A percentile compares a stretch with the other conserved stretches of the same genome.
These are phyloP conservation scores for Penicillium psychrosexuale DNA, from an alignment of 2,329 filamentous ascomycete genomes.

Conservation along the genomic window DNA sequence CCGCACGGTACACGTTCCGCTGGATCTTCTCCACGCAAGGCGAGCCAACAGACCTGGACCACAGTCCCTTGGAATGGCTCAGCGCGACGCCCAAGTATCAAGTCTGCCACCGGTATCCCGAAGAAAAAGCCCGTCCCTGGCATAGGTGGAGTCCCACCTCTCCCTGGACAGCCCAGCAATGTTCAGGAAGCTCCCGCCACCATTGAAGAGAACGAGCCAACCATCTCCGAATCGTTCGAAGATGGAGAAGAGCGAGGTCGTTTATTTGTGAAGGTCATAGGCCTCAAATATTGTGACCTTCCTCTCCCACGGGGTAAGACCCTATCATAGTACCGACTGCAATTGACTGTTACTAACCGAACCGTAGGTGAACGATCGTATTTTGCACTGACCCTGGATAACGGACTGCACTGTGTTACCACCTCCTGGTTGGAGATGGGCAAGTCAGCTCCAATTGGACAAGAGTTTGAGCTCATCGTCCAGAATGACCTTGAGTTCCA, in stretches of 20 bases:
- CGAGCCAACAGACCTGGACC: conserved; percentile 86
- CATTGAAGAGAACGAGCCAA: conserved; percentile 66
- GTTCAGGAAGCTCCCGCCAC: conserved; percentile 60
- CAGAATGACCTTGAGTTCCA: conserved; percentile 99
- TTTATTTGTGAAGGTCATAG: conserved; percentile 97
- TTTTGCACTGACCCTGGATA: conserved; percentile 97
- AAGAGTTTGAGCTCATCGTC: conserved; percentile 97
- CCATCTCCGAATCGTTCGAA: conserved; percentile 59
- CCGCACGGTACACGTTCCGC: conserved; percentile 56
- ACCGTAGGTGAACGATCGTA: conserved; percentile 75
- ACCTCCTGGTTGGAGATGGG: conserved; percentile 93
- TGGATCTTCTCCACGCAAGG: conserved; percentile 70
- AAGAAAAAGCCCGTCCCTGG: conserved; percentile 62
- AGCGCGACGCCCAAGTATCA: conserved; percentile 63
- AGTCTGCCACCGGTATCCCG: conserved; percentile 56
- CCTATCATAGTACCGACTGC: not conserved
- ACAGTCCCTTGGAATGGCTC: conserved; percentile 96
- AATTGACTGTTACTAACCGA: conserved; percentile 23
- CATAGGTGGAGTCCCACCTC: conserved; percentile 70
- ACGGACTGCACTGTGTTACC: conserved; percentile 95
- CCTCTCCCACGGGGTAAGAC: conserved; percentile 81
- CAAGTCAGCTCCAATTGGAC: conserved; percentile 87
- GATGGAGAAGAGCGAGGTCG: conserved; percentile 85
- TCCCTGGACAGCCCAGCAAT: conserved; percentile 85
- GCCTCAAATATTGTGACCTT: conserved; percentile 85